Base-by-base conservation (phyloP, 441 rosid species). In the Eugenia klotzschiana region DNA sequence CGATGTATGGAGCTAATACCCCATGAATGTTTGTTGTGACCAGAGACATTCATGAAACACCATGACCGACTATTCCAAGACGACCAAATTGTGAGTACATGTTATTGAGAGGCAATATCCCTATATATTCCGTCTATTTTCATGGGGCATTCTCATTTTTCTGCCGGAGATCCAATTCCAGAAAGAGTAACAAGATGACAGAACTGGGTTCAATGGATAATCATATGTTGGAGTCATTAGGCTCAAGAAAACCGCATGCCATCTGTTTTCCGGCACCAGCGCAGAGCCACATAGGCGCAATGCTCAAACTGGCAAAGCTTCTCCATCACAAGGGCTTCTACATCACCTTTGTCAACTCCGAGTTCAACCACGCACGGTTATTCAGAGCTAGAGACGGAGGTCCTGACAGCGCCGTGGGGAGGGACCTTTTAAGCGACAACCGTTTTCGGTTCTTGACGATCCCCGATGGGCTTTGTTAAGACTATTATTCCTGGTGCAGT, bases 381-480 rank as follows among this genome's bases (percentile, higher is more conserved):
- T 22, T 80, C 26, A 29, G 13, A 8, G 33, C 33, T 2, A 55
- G 82, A 8, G 72, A 18, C 22, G 4, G 26, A 43, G 40, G 25
- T 22, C 56, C 58, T 80, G 2, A 4, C 7, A 3, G 82, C 8
- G 6, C 16, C 53, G 2, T 51, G 53, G 20, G 16, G 53, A 20
- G 53, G 53, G 53, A 51, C 53, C 4, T 5, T 15, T 51, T 51
- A 2, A 51, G 7, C 16, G 5, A 22, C 49, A 43, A 20, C 16
- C 7, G 29, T 13, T 83, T 87, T 46, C 80, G 10, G 27, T 79
- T 84, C 14, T 82, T 74, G 54, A 74, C 85, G n/a, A 81, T 87
- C 8, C 7, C 51, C 0, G 89, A 87, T 6, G 84, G 85, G 4
- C 55, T 69, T 8, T 40, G 41, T 40, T 40, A 7, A 40, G 41